Base-by-base conservation (phyloP, 139 green algal species). In the Chlorella sorokiniana region DNA sequence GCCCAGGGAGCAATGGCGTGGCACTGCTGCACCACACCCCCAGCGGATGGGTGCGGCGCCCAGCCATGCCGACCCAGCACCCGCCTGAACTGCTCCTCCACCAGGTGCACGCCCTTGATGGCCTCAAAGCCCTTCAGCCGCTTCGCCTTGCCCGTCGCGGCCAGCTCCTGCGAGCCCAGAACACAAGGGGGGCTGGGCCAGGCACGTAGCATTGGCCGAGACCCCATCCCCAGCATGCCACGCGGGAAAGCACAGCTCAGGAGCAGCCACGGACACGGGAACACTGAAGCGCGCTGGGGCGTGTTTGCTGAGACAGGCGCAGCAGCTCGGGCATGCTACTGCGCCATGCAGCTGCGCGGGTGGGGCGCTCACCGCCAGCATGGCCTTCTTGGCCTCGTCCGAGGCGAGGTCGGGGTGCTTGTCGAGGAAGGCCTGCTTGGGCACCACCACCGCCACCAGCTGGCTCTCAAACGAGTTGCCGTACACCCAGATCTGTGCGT, bases 381-480 rank as follows among this genome's bases (percentile, higher is more conserved):
- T 89, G 18, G 85, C 85, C 23, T 86, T 80, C 45, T 81, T 79
- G 11, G 64, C 84, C 54, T 85, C 42, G n/a, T 62, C 27, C 7
- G 41, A 52, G 59, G 0, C 54, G n/a, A 63, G 45, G 61, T 64
- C 69, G 3, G 67, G 0, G 42, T 79, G 3, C 48, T 84, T 52
- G 52, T 37, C 41, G 23, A 11, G 37, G 20, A 68, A 62, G 0
- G 73, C 38, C 84, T 76, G 79, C 52, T 91, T 87, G 23, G 96
- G 96, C 74, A 98, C 92, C 70, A 96, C 94, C 70, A 99, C 91
- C 3, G 89, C 94, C 71, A 99, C 93, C 80, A 98, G 87, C 38
- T 76, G 82, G 44, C 69, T 83, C 77, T 93, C 82, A 20, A 91
- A 88, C 33, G 59, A 87, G 84, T 96, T 94, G 76, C 95, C 95